Evolutionary conservation across 371 early-diverging fungal species (phyloP).

Genomic region (Mucor saturninus): DNA sequence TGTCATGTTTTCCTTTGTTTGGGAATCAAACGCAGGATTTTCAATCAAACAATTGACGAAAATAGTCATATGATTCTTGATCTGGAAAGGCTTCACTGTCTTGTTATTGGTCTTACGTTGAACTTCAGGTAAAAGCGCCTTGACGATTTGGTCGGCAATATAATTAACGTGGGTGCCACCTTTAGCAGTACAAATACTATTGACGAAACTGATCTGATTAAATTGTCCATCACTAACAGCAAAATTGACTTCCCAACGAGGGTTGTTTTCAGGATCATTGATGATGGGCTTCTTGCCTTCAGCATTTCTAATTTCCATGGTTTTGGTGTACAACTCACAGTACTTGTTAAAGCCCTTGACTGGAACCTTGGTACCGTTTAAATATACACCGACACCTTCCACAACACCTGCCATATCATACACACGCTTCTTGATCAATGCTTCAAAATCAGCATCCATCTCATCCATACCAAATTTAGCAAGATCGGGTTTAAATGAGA

Average conservation of each 20-base stretch:
- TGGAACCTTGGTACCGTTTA: slow-evolving; percentile 89
- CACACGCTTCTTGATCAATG: slow-evolving; percentile 94
- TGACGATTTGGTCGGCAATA: slow-evolving; percentile 90
- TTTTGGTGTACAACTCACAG: slow-evolving; percentile 80
- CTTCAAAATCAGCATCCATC: slow-evolving; percentile 90
- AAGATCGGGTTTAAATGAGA: slow-evolving; percentile 98
- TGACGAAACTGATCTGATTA: slow-evolving; percentile 96
- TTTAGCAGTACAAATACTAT: slow-evolving; percentile 97
- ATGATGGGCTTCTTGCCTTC: slow-evolving; percentile 47
- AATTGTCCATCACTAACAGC: slow-evolving; percentile 96
- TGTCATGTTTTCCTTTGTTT: slow-evolving; percentile 99
- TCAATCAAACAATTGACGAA: slow-evolving; percentile 98
- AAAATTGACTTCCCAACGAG: slow-evolving; percentile 98
- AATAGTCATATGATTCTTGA: slow-evolving; percentile 93
- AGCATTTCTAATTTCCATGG: slow-evolving; percentile 41
- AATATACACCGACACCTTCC: slow-evolving; percentile 86
- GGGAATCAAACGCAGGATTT: slow-evolving; percentile 99
- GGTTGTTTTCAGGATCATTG: slow-evolving; percentile 34
- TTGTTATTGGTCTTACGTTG: slow-evolving; percentile 87
- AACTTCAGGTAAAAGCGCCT: slow-evolving; percentile 72
- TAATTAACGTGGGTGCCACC: slow-evolving; percentile 98
- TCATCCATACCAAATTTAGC: slow-evolving; percentile 89
- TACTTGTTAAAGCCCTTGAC: slow-evolving; percentile 95
- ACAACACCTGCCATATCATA: slow-evolving; percentile 98
- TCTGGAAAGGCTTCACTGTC: slow-evolving; percentile 82